Conservation (phyloP, 2,329 filamentous ascomycete species). For the Talaromyces sp. region DNA sequence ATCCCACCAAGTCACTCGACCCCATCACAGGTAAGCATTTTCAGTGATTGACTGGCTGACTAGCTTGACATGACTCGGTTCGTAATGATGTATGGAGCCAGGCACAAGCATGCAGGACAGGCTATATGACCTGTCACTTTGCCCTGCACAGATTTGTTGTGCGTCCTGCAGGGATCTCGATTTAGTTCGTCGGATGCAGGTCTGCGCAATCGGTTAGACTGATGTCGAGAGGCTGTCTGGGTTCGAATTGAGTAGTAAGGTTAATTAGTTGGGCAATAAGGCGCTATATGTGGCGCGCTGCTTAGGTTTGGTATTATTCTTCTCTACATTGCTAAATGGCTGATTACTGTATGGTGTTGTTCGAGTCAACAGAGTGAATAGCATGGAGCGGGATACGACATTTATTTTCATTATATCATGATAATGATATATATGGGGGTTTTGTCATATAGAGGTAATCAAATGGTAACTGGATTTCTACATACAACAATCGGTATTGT, state of each 20-base stretch:
- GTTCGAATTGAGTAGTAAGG: not conserved
- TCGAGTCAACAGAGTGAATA: too few species aligned
- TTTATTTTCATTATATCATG: too few species aligned
- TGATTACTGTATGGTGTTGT: too few species aligned
- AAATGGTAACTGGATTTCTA: too few species aligned
- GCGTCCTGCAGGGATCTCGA: not conserved
- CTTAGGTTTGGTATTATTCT: not conserved
- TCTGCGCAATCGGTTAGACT: not conserved
- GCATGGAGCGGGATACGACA: too few species aligned
- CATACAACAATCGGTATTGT: too few species aligned
- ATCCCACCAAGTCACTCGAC: not conserved
- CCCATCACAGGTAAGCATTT: not conserved
- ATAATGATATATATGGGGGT: too few species aligned
- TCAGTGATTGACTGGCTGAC: not conserved
- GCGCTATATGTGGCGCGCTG: not conserved
- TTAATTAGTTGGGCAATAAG: not conserved
- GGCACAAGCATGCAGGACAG: not conserved
- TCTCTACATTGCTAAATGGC: not conserved
- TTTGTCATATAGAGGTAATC: too few species aligned
- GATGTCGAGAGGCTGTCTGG: not conserved
- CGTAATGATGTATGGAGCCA: too few species aligned
- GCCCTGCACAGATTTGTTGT: not conserved
- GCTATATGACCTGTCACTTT: not conserved
- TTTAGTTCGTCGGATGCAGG: not conserved
- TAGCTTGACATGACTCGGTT: not conserved